Evolutionary conservation across 2,329 filamentous ascomycete species (phyloP).

Genomic region (Penicillium oxalicum): DNA sequence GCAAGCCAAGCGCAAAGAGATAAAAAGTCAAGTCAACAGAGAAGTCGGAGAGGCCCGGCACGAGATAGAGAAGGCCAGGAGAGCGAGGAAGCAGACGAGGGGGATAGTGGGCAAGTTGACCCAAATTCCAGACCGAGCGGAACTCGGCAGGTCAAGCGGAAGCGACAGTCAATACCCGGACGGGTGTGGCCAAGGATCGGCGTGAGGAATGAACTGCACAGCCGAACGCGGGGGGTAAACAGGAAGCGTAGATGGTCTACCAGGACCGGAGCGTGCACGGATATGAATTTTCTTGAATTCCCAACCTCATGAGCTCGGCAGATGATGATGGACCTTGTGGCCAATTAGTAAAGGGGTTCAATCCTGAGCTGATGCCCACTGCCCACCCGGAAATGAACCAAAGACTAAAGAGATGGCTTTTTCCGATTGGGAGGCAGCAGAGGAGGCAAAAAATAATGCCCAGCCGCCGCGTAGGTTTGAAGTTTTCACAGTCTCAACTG

Average conservation of each 20-base stretch:
- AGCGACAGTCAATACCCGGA: not conserved
- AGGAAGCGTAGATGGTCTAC: constrained; percentile 3
- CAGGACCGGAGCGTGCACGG: constrained; percentile 11
- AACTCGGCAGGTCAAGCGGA: constrained; percentile 5
- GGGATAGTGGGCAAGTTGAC: not conserved
- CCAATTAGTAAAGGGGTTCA: too few species aligned
- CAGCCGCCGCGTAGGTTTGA: not conserved
- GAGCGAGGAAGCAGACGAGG: constrained; percentile 5
- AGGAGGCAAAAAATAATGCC: not conserved
- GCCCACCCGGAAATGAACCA: too few species aligned
- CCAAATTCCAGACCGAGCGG: not conserved
- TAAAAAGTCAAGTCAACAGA: too few species aligned
- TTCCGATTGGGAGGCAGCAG: too few species aligned
- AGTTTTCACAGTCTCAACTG: not conserved
- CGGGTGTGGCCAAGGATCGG: constrained; percentile 2
- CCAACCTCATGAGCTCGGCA: too few species aligned
- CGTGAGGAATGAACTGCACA: constrained; percentile 13
- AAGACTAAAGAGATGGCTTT: too few species aligned
- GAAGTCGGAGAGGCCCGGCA: not conserved
- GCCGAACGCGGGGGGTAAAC: constrained; percentile 12
- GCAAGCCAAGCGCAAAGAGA: too few species aligned
- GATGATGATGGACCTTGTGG: too few species aligned
- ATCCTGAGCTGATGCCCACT: too few species aligned
- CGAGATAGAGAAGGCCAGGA: not conserved
- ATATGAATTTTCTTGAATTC: not conserved